A percentile compares a stretch with the other conserved stretches of the same genome.
These are phyloP conservation scores for Pseudocercospora musae DNA, from an alignment of 2,329 filamentous ascomycete genomes.

Conservation along the genomic window DNA sequence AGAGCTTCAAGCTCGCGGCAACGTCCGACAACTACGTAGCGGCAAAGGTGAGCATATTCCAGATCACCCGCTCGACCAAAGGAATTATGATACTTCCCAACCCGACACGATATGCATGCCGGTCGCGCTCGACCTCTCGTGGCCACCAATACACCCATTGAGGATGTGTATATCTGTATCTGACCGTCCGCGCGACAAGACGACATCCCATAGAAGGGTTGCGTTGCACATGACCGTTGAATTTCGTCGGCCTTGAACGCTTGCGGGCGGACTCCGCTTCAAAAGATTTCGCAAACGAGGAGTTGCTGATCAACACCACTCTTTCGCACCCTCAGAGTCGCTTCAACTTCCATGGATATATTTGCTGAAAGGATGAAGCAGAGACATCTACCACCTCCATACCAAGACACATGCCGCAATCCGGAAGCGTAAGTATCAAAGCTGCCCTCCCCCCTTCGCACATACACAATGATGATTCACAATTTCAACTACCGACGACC, in stretches of 20 bases:
- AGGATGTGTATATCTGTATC: not conserved
- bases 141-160: too few species aligned
- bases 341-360: not conserved
- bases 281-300: not conserved
- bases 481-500: not conserved
- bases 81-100: not conserved
- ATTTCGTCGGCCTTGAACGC: not conserved
- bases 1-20: too few species aligned
- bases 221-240: not conserved
- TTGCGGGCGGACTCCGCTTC: not conserved
- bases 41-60: not conserved
- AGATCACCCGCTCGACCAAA: not conserved
- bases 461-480: not conserved
- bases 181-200: not conserved
- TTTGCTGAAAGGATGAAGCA: not conserved
- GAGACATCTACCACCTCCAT: not conserved
- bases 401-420: too few species aligned
- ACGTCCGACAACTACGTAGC: not conserved
- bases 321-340: not conserved
- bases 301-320: not conserved
- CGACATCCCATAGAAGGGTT: not conserved
- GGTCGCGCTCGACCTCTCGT: not conserved
- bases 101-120: not conserved
- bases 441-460: not conserved
- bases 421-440: not conserved